Evolutionary conservation across 176 grass and related monocot genomes (phyloP).

Genomic region (Carex myosuroides): DNA sequence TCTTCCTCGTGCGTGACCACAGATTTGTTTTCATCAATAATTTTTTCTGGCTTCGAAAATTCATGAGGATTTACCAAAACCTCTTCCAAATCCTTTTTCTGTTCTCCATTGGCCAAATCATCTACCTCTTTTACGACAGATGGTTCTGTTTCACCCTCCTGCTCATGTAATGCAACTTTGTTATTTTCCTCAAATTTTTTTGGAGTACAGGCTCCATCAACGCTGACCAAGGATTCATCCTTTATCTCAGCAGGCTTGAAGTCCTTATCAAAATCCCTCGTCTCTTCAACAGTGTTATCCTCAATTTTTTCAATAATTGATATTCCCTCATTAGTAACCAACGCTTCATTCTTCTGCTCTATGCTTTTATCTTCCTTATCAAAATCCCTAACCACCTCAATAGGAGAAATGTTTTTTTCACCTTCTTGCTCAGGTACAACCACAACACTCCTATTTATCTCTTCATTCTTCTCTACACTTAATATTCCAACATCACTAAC

Average conservation of each 20-base stretch:
- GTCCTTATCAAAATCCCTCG: not conserved
- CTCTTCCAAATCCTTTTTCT: constrained; percentile 18
- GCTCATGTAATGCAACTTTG: not conserved
- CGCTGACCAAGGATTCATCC: not conserved
- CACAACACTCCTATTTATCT: not conserved
- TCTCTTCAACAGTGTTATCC: not conserved
- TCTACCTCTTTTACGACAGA: not conserved
- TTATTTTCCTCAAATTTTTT: not conserved
- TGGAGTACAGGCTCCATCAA: not conserved
- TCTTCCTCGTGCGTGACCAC: not conserved
- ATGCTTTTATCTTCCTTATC: not conserved
- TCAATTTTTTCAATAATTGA: not conserved
- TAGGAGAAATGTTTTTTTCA: not conserved
- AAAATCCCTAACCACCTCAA: not conserved
- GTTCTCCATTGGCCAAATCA: not conserved
- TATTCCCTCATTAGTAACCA: constrained; percentile 1
- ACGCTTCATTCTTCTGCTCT: not conserved
- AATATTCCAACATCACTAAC: not conserved
- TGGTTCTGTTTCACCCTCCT: not conserved
- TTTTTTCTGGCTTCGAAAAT: not conserved
- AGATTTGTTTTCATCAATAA: not conserved
- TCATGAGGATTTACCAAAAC: constrained; percentile 2
- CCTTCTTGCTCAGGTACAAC: not conserved
- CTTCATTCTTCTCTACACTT: not conserved
- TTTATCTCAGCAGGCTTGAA: not conserved